Conservation (phyloP, 306 rosid species). For the Begonia fuchsioides region DNA sequence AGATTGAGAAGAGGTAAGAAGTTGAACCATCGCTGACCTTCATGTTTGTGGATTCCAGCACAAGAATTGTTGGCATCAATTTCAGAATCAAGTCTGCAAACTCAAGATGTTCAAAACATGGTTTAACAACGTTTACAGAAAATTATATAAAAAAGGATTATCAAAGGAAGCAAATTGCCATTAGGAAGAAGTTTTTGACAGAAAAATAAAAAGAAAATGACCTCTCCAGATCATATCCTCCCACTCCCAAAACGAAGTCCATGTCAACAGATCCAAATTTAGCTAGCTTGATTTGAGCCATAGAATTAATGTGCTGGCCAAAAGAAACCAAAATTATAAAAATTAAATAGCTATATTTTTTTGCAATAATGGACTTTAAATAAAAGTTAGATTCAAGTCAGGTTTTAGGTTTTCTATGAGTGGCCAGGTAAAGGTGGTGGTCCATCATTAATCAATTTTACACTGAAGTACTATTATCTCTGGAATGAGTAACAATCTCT, state of each 20-base stretch:
- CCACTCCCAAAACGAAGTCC: slow-evolving; percentile 86
- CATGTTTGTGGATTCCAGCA: slow-evolving; percentile 36
- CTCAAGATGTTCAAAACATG: slow-evolving; percentile 7
- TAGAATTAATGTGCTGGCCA: slow-evolving; percentile 68
- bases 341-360: not conserved
- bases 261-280: slow-evolving; percentile 77
- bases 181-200: not conserved
- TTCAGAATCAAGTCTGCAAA: slow-evolving; percentile 64
- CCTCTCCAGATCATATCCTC: slow-evolving; percentile 93
- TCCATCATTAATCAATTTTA: no score
- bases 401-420: no score
- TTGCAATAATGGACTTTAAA: not conserved
- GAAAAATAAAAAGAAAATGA: slow-evolving; percentile 13
- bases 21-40: slow-evolving; percentile 4
- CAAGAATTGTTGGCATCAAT: slow-evolving; percentile 44
- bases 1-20: no score
- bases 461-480: no score
- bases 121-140: slow-evolving; percentile 1
- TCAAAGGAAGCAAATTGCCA: not conserved
- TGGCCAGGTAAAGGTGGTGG: no score
- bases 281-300: slow-evolving; percentile 72
- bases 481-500: no score
- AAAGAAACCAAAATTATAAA: slow-evolving; percentile 14
- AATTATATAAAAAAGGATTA: not conserved
- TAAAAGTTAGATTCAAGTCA: not conserved